Evolutionary conservation across 208 protist genomes (phyloP), one percentile per base, ranked within the genome.

Genomic region (Phytomonas sp.): DNA sequence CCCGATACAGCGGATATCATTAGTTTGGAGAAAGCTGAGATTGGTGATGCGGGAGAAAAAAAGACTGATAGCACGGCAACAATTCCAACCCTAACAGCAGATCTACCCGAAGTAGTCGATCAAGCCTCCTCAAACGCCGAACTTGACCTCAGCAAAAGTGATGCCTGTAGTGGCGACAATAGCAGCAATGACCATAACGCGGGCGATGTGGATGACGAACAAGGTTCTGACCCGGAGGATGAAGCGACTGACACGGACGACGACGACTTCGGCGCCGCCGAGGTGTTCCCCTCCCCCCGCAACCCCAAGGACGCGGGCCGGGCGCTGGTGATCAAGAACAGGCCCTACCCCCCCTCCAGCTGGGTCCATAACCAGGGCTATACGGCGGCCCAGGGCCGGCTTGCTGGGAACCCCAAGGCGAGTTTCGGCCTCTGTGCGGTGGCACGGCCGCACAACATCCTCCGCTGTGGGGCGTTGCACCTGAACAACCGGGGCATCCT

Each of bases 291-390:
- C 40, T 3, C 12, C 14, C 40, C 73, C 72, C 0, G 73, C 80
- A 61, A 81, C 73, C 16, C 32, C 12, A 26, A 60, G 14, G 33
- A 63, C 5, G 4, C 1, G 30, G 1, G 12, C 52, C 32, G 30
- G 33, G 64, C 23, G 16, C 80, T 84, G 70, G 75, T 72, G 0
- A 56, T 92, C 52, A 60, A 72, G 29, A 81, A 76, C 33, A 78
- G 76, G 31, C 71, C 69, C 42, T 93, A 91, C 78, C 69, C 79
- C 30, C 6, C 59, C 37, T 83, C 80, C 42, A 71, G 76, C 4
- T 81, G 91, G 66, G 69, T 94, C 45, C 78, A 77, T n/a, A 94
- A 94, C 73, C 49, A 67, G 26, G 88, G 82, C 6, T 75, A 91
- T 26, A 73, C 62, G 31, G 61, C 23, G 77, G 77, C 2, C 66